Evolutionary conservation across 2,329 filamentous ascomycete species (phyloP), one percentile per base, ranked within the genome.

Genomic region (Colletotrichum simmondsii): DNA sequence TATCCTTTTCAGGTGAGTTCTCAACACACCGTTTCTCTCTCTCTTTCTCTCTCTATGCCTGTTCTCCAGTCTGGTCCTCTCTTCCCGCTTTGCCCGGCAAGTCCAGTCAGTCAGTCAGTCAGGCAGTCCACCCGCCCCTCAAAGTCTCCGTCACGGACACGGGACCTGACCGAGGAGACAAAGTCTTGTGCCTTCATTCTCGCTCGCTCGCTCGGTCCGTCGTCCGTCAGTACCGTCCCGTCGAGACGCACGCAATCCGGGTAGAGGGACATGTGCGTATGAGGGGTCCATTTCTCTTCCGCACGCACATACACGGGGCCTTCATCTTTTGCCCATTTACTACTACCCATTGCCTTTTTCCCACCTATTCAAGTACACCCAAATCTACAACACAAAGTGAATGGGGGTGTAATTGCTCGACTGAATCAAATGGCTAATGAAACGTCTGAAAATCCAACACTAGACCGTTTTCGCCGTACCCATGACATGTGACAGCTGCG

Each of bases 391-490:
- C 6, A 42, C 6, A 42, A 14, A 42, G 37, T 3, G n/a, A 7
- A 19, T 19, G 37, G 16, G 32, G 56, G 56, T 49, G 14, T 28
- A 26, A n/a, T 26, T 12, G 49, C 46, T 54, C 14, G 22, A 32
- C 52, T 42, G 37, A 19, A 42, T 42, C 37, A 64, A 54, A 54
- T 60, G 61, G 75, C 81, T 83, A 78, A 83, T 82, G 81, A 82
- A 80, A 82, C 78, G 65, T 66, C 75, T 72, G 74, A 74, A 79
- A 79, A 78, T 74, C 60, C 76, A 68, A 78, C 37, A 77, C 79
- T 78, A 98, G 93, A 97, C 96, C 74, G 93, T 96, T 76, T 98
- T 98, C 83, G 95, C 96, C 75, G 97, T 98, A 77, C 95, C 95
- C 68, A 92, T 98, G 87, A 95, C 92, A 84, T 98, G 97, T 86